phyloP scores from a whole-genome alignment of 306 rosid genomes.

The Cicer pinnatifidum region DNA sequence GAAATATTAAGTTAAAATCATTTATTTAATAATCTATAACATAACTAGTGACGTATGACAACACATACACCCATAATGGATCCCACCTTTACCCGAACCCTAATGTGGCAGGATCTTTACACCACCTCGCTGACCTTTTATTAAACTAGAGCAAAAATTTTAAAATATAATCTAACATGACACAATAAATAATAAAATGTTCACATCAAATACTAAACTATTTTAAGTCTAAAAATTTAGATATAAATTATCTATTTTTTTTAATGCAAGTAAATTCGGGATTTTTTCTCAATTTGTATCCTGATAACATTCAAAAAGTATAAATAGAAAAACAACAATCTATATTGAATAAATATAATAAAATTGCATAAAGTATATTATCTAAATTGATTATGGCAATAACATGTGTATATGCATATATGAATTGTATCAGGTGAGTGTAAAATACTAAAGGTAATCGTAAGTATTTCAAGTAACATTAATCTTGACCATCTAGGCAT shows the following conservation, averaged over 20 bases:
- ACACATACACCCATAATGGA: not conserved
- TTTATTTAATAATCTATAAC: too few species aligned
- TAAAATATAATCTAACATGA: constrained; percentile 8
- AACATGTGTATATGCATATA: not conserved
- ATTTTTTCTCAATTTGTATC: not conserved
- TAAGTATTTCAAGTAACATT: not conserved
- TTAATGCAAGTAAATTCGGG: too few species aligned
- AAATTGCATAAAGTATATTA: not conserved
- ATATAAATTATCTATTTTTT: not conserved
- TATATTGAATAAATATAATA: not conserved
- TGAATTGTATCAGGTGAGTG: not conserved
- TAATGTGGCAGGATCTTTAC: not conserved
- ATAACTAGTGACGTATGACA: not conserved
- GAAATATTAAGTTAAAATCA: too few species aligned
- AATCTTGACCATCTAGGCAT: too few species aligned
- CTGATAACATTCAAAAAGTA: not conserved
- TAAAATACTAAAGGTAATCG: not conserved
- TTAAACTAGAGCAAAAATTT: constrained; percentile 4
- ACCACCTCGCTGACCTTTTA: not conserved
- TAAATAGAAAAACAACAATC: not conserved
- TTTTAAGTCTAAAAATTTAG: not conserved
- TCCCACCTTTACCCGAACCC: not conserved
- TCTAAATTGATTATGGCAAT: not conserved
- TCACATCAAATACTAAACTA: not conserved
- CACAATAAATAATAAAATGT: not conserved